Evolutionary conservation across 345 rosid genomes (phyloP), one percentile per base, ranked within the genome.

Genomic region (Alliaria petiolata): DNA sequence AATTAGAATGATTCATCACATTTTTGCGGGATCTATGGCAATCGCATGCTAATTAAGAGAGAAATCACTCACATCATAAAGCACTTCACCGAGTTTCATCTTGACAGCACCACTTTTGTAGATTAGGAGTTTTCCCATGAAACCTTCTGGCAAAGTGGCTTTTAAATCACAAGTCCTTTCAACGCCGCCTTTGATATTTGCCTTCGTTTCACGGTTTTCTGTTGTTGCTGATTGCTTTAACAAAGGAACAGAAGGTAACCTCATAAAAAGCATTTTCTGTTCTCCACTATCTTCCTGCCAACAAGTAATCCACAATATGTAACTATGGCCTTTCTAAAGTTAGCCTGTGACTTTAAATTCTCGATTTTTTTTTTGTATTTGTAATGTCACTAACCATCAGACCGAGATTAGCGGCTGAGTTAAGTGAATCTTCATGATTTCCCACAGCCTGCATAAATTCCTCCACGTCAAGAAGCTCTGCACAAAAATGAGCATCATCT

Each of bases 121-220:
- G 71, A 89, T 91, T 78, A 85, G 78, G 83, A 91, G 76, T 82
- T 93, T 91, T 35, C 98, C 98, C 96, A 91, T 85, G 62, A 67
- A 79, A 57, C 97, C 97, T 65, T 69, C 84, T 25, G 96, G 83
- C 78, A 91, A 79, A 20, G 77, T 86, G 31, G 76, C 87, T 42
- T 78, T 79, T 49, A 92, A 63, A 31, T 72, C 66, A 47, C 76
- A n/a, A n/a, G n/a, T n/a, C n/a, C n/a, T n/a, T n/a, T n/a, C n/a
- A n/a, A n/a, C n/a, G n/a, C n/a, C n/a, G n/a, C n/a, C n/a, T n/a
- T n/a, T n/a, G n/a, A n/a, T n/a, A n/a, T n/a, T n/a, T n/a, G n/a
- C n/a, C n/a, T n/a, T n/a, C n/a, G n/a, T n/a, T n/a, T n/a, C n/a
- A n/a, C n/a, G n/a, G n/a, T n/a, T 82, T 6, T 67, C 84, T 16